A percentile compares a stretch with the other conserved stretches of the same genome.
Evolutionary conservation across 1,284 basidiomycete species (phyloP).

Genomic region (Trichosporon sp.): DNA sequence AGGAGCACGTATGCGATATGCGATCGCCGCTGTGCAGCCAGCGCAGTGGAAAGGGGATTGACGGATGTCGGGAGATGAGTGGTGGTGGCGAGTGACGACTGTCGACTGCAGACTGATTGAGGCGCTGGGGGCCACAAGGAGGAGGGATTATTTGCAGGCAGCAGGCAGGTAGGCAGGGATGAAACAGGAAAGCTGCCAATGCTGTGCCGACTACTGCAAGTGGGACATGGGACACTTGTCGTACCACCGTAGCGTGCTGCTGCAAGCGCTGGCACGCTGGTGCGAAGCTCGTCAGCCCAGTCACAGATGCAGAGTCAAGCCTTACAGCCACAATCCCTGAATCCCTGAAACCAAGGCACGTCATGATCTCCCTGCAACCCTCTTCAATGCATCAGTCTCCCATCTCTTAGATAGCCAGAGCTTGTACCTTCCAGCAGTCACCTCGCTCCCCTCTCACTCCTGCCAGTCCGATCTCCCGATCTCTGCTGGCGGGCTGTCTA

Average conservation of each 20-base stretch:
- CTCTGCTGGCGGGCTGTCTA: neutral
- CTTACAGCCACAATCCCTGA: neutral
- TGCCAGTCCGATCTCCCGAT: neutral
- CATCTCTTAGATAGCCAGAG: neutral
- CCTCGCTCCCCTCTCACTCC: too few species aligned
- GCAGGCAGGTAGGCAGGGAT: neutral
- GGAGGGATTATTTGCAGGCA: neutral
- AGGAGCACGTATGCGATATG: constrained; percentile 6
- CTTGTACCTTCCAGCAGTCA: neutral
- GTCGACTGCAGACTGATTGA: neutral
- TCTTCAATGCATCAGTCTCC: neutral
- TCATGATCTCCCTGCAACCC: neutral
- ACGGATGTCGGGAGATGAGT: neutral
- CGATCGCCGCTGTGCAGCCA: neutral
- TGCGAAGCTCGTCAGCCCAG: neutral
- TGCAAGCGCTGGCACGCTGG: neutral
- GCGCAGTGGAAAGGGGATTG: too few species aligned
- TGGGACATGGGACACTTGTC: neutral
- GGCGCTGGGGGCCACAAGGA: neutral
- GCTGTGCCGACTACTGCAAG: neutral
- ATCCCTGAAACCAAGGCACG: neutral
- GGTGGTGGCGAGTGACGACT: constrained; percentile 12
- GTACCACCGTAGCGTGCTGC: too few species aligned
- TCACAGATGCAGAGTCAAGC: neutral
- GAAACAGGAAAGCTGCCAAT: constrained; percentile 5